Evolutionary conservation across 148 eudicot species (phyloP).

Genomic region (Spergularia bocconei): DNA sequence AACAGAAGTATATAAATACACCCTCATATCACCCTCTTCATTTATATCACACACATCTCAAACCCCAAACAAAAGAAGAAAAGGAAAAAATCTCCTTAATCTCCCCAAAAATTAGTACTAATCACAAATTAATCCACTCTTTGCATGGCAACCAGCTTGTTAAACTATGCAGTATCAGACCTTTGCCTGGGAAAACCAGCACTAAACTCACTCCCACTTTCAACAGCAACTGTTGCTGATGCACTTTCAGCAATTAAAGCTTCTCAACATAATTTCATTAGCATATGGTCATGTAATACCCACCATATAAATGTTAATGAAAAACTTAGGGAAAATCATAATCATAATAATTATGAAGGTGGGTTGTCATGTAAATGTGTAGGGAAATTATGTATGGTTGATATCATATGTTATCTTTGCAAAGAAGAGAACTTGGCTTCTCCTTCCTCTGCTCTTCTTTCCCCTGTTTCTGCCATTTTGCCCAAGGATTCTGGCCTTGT

Average conservation of each 20-base stretch:
- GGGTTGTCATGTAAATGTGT: conserved; percentile 51
- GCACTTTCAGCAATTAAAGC: conserved; percentile 61
- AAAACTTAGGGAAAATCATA: not conserved
- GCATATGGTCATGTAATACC: conserved; percentile 48
- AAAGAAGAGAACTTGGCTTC: conserved; percentile 43
- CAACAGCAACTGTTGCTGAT: conserved; percentile 49
- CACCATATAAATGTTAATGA: not conserved
- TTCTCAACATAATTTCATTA: conserved; percentile 49
- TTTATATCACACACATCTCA: not conserved
- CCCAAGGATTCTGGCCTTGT: conserved; percentile 31
- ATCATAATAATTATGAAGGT: not conserved
- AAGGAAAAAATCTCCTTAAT: no score
- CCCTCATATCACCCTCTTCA: not conserved
- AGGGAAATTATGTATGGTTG: conserved; percentile 72
- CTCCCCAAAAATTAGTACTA: no score
- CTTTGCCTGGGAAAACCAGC: conserved; percentile 93
- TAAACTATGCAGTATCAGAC: conserved; percentile 61
- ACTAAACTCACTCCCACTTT: conserved; percentile 45
- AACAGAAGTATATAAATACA: conserved; percentile 7
- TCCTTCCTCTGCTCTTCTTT: conserved; percentile 47
- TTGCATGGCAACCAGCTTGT: conserved; percentile 82
- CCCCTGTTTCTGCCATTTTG: conserved; percentile 54
- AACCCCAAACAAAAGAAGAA: not conserved
- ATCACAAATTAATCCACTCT: no score
- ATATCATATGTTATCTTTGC: conserved; percentile 65